These are phyloP conservation scores for Rubia balearica DNA, from an alignment of 305 asterid species.

Conservation along the genomic window DNA sequence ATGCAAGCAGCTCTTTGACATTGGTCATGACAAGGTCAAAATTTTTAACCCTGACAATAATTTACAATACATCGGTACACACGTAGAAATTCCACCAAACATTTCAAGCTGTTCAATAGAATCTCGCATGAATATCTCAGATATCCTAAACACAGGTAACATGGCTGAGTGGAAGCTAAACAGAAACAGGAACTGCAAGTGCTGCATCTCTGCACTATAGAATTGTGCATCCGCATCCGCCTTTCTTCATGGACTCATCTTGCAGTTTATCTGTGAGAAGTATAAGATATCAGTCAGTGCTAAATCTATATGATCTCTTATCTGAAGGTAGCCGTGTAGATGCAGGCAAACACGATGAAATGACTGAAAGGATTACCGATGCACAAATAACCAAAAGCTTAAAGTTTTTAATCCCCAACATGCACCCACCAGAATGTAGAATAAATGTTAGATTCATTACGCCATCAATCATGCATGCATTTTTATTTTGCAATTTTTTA, in stretches of 20 bases:
- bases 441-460: no score
- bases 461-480: neutral
- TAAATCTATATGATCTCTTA: neutral
- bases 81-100: constrained; percentile 1
- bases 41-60: neutral
- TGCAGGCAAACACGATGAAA: neutral
- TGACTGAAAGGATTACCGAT: neutral
- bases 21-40: constrained; percentile 5
- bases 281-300: constrained; percentile 5
- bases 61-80: neutral
- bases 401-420: neutral
- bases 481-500: neutral
- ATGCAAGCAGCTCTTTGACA: constrained; percentile 8
- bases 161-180: constrained; percentile 22
- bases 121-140: constrained; percentile 28
- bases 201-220: constrained; percentile 28
- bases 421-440: neutral
- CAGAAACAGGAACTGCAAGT: constrained; percentile 18
- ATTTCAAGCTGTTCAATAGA: constrained; percentile 18
- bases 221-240: constrained; percentile 60
- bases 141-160: constrained; percentile 27
- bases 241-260: constrained; percentile 45
- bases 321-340: neutral
- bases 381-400: neutral
- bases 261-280: constrained; percentile 42